Base-by-base conservation (phyloP, 73 alveolate genomes). In the Vitrella brassicaformis region DNA sequence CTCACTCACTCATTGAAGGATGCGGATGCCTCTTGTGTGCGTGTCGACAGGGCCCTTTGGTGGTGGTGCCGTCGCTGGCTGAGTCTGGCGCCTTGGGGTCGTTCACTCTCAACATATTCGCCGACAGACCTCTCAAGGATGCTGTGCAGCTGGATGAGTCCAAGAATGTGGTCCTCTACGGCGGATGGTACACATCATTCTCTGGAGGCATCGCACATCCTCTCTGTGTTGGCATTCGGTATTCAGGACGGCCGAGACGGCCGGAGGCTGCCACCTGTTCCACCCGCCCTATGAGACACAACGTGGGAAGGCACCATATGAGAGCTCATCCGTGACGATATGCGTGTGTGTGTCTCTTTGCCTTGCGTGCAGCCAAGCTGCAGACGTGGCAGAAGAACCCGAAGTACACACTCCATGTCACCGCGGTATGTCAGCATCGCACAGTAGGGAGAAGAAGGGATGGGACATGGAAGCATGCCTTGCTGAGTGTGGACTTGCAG, bases 191-290 rank as follows among this genome's bases (percentile, higher is more conserved):
- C n/a, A n/a, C n/a, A n/a, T n/a, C n/a, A n/a, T n/a, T n/a, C n/a
- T n/a, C n/a, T n/a, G n/a, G n/a, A n/a, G n/a, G n/a, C n/a, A n/a
- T n/a, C n/a, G n/a, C n/a, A n/a, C n/a, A n/a, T n/a, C n/a, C n/a
- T n/a, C n/a, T n/a, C n/a, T n/a, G n/a, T n/a, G n/a, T n/a, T n/a
- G n/a, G n/a, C n/a, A n/a, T n/a, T n/a, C n/a, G n/a, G n/a, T n/a
- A n/a, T n/a, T n/a, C 56, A 39, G 56, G 56, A 72, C 86, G 7
- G 91, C 80, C 26, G 81, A 79, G 47, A 47, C 86, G 0, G 82
- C 91, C 19, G 91, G 91, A 26, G 91, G 91, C 14, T 85, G 91
- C 72, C 91, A 85, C 68, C 68, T 85, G n/a, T 85, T 80, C 39
- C 88, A 85, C 75, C 68, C 75, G 68, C 84, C 79, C 26, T 85